Evolutionary conservation across 768 basidiomycete species (phyloP), one percentile per base, ranked within the genome.

Genomic region (Termitomyces sp.): DNA sequence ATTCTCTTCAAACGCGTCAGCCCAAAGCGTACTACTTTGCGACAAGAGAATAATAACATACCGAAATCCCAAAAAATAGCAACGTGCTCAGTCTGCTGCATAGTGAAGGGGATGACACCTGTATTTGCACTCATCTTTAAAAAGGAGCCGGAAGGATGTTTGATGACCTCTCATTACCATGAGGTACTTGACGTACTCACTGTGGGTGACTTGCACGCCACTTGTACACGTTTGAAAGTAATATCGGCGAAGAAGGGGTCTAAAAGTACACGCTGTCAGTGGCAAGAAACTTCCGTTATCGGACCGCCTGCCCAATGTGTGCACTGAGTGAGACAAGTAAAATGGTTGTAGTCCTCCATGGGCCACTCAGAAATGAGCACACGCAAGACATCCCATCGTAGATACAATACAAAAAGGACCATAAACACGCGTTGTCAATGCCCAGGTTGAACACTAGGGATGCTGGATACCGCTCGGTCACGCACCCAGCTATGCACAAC

Each of bases 21-120:
- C 8, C n/a, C n/a, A 45, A n/a, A 51, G 15, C 3, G 2, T 45
- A 26, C 17, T 37, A 28, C 28, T 28, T 19, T 1, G 32, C 22
- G n/a, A 19, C 32, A 17, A 51, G 41, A 24, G 21, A 45, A 43
- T 8, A 45, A 43, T 8, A 44, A 15, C 59, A 21, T 24, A 62
- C 66, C 67, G 43, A 60, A 63, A 58, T 68, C 66, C 67, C 67
- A 68, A 30, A 71, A 78, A 26, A 78, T 66, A 49, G 75, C 75
- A 46, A 78, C 76, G 28, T 68, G 64, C 38, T 64, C 56, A 22
- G 63, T 63, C 58, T 68, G 63, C 48, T 66, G 65, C 75, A 76
- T 76, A 58, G 49, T 48, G 56, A 51, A 43, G 40, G 49, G 59
- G 54, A 47, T 26, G 38, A 15, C 45, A 32, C 35, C 15, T 54